Conservation (phyloP, 2,329 filamentous ascomycete species). For the Stagonosporopsis chrysanthemi region DNA sequence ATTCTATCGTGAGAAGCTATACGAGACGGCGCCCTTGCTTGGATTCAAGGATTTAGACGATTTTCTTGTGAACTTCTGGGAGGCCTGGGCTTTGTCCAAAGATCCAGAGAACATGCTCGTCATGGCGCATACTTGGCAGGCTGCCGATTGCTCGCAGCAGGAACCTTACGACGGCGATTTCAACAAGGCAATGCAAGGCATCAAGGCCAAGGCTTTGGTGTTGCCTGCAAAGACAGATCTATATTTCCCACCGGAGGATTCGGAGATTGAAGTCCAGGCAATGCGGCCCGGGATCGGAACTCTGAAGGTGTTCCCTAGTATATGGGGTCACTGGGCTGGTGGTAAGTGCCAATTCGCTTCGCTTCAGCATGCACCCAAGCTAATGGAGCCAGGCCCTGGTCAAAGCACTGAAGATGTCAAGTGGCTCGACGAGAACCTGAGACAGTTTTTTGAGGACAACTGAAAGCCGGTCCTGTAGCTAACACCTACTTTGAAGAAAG, state of each 20-base stretch:
- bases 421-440: constrained; percentile 72
- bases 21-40: constrained; percentile 62
- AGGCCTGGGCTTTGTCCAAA: constrained; percentile 74
- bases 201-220: constrained; percentile 76
- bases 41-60: constrained; percentile 74
- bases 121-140: constrained; percentile 83
- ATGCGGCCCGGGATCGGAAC: constrained; percentile 67
- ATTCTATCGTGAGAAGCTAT: constrained; percentile 77
- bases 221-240: constrained; percentile 77
- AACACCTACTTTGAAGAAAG: no score
- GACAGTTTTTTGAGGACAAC: constrained; percentile 57
- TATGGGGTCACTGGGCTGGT: constrained; percentile 68
- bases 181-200: constrained; percentile 65
- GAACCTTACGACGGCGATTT: constrained; percentile 73
- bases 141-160: constrained; percentile 73
- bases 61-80: constrained; percentile 80
- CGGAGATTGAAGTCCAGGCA: constrained; percentile 72
- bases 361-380: neutral
- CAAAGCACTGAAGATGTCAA: constrained; percentile 73
- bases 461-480: constrained; percentile 4
- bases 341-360: constrained; percentile 49
- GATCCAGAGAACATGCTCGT: constrained; percentile 77
- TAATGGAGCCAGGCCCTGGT: constrained; percentile 64
- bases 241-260: constrained; percentile 85
- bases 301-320: constrained; percentile 62